A percentile compares a stretch with the other conserved stretches of the same genome.
phyloP scores from a whole-genome alignment of 331 rosid genomes.

The Dryas integrifolia region DNA sequence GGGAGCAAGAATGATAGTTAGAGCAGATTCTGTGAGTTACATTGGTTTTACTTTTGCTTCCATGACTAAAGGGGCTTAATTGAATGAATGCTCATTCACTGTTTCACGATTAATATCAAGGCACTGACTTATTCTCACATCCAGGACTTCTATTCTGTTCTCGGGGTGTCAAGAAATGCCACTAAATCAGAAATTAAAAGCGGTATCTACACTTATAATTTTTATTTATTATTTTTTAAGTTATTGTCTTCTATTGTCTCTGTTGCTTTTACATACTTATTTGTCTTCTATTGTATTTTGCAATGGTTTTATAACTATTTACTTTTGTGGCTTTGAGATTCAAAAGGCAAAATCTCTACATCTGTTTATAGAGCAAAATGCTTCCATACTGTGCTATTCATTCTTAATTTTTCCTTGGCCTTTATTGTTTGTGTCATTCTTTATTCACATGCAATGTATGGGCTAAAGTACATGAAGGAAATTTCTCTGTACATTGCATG shows the following conservation, averaged over 20 bases:
- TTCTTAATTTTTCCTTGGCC: background rate
- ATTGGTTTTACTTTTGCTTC: conserved; percentile 16
- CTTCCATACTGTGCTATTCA: conserved; percentile 2
- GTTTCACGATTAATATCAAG: conserved; percentile 18
- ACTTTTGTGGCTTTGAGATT: background rate
- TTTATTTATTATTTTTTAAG: background rate
- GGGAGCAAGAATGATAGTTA: conserved; percentile 68
- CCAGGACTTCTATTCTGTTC: conserved; percentile 92
- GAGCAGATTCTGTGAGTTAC: conserved; percentile 81
- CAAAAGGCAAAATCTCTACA: background rate
- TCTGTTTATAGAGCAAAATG: background rate
- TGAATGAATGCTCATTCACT: background rate
- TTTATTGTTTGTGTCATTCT: background rate
- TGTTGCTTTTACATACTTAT: background rate
- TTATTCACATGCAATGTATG: background rate
- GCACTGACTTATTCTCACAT: conserved; percentile 26
- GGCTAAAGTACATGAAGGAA: background rate
- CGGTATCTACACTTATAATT: conserved; percentile 45
- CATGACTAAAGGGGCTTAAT: background rate
- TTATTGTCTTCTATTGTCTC: background rate
- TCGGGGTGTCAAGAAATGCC: conserved; percentile 85
- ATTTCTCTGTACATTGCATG: background rate
- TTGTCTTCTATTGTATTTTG: background rate
- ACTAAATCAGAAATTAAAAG: conserved; percentile 93
- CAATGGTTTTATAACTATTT: background rate